These are phyloP conservation scores for Blastocystis sp. DNA, from an alignment of 352 stramenopile species.

Conservation along the genomic window DNA sequence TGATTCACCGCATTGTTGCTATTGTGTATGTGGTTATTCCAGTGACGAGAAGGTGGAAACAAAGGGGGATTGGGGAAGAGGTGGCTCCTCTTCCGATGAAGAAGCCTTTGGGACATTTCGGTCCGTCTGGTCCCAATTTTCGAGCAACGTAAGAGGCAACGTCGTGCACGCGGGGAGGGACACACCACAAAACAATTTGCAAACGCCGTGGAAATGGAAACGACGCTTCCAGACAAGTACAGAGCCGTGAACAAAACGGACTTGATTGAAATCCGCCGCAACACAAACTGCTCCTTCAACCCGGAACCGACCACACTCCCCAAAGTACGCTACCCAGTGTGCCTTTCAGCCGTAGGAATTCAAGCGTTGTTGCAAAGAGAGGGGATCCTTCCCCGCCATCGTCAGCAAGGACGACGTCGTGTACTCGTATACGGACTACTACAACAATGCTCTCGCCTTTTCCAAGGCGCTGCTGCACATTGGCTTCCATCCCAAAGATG, in stretches of 20 bases:
- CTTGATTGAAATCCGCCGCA: constrained; percentile 55
- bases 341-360: constrained; percentile 22
- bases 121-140: neutral
- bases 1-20: no score
- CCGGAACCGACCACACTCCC: constrained; percentile 59
- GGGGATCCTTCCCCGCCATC: constrained; percentile 22
- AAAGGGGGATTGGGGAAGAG: no score
- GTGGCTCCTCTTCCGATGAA: neutral
- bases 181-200: neutral
- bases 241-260: constrained; percentile 59
- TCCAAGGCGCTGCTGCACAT: constrained; percentile 79
- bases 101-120: neutral
- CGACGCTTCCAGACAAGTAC: constrained; percentile 63
- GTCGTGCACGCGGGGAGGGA: neutral
- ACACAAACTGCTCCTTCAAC: constrained; percentile 38
- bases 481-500: constrained; percentile 78
- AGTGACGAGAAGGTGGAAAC: no score
- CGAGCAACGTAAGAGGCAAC: neutral
- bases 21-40: no score
- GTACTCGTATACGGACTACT: constrained; percentile 65
- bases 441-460: constrained; percentile 39
- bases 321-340: neutral
- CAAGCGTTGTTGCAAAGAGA: constrained; percentile 12
- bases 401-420: constrained; percentile 53
- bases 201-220: neutral